Evolutionary conservation across 1,284 basidiomycete genomes (phyloP), one percentile per base, ranked within the genome.

Genomic region (Cutaneotrichosporon cutaneum): DNA sequence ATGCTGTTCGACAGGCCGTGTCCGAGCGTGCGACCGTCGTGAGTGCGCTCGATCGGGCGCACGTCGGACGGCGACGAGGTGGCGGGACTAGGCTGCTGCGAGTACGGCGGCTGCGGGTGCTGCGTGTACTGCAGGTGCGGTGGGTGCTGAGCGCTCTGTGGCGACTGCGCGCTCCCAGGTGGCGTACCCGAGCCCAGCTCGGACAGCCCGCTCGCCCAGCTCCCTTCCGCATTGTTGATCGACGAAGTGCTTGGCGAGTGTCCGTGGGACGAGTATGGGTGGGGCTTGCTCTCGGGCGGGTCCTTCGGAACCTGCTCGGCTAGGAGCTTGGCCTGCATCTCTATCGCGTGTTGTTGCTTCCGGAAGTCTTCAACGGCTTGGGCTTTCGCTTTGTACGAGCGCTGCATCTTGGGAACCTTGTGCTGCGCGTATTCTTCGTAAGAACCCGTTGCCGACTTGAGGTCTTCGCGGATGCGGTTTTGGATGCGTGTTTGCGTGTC

Each of bases 401-500:
- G 83, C 80, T 91, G 92, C 52, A 94, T 80, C 70, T 87, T 88
- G 1, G 90, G 90, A 8, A 94, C 82, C 21, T 83, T 81, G 59
- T 83, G 85, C 71, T 90, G 89, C 13, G 87, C 87, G 73, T 88
- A 92, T 24, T 94, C 91, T 32, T 84, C 83, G 77, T 94, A 92
- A 21, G 87, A 70, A 16, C 44, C 74, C 16, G 82, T 82, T 0
- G 91, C 90, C 9, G 85, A 85, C 76, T 91, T 93, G 65, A 93
- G 79, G 72, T 93, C 91, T 68, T 94, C 91, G 70, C 89, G 89
- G 73, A 95, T 89, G n/a, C 90, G 86, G 74, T 90, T 90, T 32
- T 90, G 84, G 27, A 91, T 93, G 44, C 92, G 85, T 59, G 90
- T 89, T 81, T 94, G 92, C 9, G 88, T 89, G 67, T 93, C 91